These are phyloP conservation scores for Martensiomyces pterosporus DNA, from an alignment of 192 early-diverging fungal genomes.

Conservation along the genomic window DNA sequence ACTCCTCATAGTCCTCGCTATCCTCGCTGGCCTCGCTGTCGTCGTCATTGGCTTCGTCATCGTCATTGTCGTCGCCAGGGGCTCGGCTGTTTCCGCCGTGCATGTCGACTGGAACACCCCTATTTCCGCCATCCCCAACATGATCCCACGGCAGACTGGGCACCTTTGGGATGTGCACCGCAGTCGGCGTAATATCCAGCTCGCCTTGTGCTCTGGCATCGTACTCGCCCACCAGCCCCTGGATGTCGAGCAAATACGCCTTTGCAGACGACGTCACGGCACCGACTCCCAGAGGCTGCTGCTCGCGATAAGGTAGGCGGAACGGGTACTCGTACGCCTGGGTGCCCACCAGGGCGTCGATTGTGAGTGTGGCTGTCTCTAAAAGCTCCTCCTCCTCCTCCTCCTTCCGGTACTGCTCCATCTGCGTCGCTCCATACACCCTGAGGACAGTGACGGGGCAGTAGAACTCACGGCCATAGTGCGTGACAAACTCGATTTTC, in stretches of 20 bases:
- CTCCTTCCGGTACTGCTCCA: slow-evolving; percentile 78
- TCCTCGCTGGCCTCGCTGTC: slow-evolving; percentile 29
- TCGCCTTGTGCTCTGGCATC: slow-evolving; percentile 18
- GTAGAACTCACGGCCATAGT: slow-evolving; percentile 90
- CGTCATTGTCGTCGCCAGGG: slow-evolving; percentile 33
- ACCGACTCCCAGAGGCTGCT: slow-evolving; percentile 23
- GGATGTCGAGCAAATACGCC: slow-evolving; percentile 41
- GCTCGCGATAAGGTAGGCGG: slow-evolving; percentile 24
- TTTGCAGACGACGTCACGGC: slow-evolving; percentile 26
- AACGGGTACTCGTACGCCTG: slow-evolving; percentile 23
- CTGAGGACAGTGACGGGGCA: slow-evolving; percentile 86
- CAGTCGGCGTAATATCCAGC: slow-evolving; percentile 4
- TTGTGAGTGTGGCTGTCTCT: slow-evolving; percentile 37
- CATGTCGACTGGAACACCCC: neutral
- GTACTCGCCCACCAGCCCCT: slow-evolving; percentile 35
- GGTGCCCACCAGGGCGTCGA: slow-evolving; percentile 23
- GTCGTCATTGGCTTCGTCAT: slow-evolving; percentile 30
- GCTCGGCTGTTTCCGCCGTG: slow-evolving; percentile 17
- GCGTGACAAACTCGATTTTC: slow-evolving; percentile 79
- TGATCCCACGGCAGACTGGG: slow-evolving; percentile 44
- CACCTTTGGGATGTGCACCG: slow-evolving; percentile 28
- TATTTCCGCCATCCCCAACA: slow-evolving; percentile 8
- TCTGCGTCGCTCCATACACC: slow-evolving; percentile 88
- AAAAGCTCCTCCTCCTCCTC: slow-evolving; percentile 43
- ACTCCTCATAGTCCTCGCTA: slow-evolving; percentile 7